Evolutionary conservation across 2,329 filamentous ascomycete species (phyloP).

Genomic region (Dryadomyces quercivorus): DNA sequence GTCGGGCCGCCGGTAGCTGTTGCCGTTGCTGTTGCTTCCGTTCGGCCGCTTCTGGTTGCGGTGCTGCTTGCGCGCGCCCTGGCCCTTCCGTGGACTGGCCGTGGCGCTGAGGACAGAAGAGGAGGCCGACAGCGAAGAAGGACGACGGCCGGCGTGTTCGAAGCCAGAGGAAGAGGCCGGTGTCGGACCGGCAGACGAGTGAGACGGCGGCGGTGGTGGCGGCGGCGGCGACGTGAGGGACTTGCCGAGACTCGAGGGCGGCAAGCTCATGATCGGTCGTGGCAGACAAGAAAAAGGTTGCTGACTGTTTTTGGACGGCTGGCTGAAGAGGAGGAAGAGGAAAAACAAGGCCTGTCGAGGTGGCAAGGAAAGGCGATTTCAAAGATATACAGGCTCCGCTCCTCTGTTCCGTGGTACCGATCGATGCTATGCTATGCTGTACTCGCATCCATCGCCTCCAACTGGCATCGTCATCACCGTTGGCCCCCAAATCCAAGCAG

Average conservation of each 20-base stretch:
- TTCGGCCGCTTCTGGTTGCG: slow-evolving; percentile 66
- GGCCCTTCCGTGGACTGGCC: slow-evolving; percentile 57
- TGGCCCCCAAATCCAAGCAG: not conserved
- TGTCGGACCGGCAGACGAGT: slow-evolving; percentile 27
- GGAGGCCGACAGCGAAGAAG: slow-evolving; percentile 19
- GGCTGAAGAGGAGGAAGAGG: not conserved
- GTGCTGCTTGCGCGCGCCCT: slow-evolving; percentile 69
- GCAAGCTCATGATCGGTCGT: slow-evolving; percentile 18
- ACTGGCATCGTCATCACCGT: not conserved
- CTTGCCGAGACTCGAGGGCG: slow-evolving; percentile 34
- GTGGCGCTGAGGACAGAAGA: not conserved
- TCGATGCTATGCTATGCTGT: not conserved
- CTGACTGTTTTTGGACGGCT: not conserved
- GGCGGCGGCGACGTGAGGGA: slow-evolving; percentile 30
- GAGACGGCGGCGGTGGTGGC: slow-evolving; percentile 24
- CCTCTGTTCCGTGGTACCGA: not conserved
- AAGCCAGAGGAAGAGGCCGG: slow-evolving; percentile 32
- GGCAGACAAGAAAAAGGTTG: not conserved
- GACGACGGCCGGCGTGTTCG: slow-evolving; percentile 38
- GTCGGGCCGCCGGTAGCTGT: slow-evolving; percentile 32
- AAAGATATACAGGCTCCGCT: not conserved
- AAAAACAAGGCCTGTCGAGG: not conserved
- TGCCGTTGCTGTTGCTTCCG: not conserved
- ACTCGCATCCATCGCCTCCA: not conserved
- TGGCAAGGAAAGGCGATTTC: not conserved